Conservation (phyloP, 768 basidiomycete genomes). For the Collybia sordida region DNA sequence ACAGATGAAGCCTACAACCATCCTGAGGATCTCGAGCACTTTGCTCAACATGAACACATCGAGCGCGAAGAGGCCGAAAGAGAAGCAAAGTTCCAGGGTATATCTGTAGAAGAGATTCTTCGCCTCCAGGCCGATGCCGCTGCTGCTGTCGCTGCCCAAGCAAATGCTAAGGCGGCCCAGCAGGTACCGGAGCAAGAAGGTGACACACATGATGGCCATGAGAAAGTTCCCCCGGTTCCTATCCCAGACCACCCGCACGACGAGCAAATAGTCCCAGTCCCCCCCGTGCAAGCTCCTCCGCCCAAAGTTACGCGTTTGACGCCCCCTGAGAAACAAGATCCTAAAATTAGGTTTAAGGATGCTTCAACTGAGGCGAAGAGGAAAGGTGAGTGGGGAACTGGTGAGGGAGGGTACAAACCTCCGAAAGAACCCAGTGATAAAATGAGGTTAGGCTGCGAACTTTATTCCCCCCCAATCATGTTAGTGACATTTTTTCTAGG, state of each 20-base stretch:
- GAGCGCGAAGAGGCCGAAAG: slow-evolving; percentile 82
- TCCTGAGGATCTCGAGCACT: slow-evolving; percentile 92
- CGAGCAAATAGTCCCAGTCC: slow-evolving; percentile 25
- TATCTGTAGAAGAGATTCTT: slow-evolving; percentile 71
- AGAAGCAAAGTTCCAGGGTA: slow-evolving; percentile 83
- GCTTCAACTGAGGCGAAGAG: slow-evolving; percentile 51
- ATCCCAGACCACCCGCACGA: slow-evolving; percentile 32
- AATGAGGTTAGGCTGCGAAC: slow-evolving; percentile 50
- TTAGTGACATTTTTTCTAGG: slow-evolving; percentile 29
- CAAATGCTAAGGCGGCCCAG: slow-evolving; percentile 14
- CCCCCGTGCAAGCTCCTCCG: slow-evolving; percentile 23
- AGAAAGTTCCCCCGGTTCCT: slow-evolving; percentile 13
- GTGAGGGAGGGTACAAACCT: slow-evolving; percentile 66
- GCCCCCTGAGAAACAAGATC: slow-evolving; percentile 73
- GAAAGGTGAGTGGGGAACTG: slow-evolving; percentile 71
- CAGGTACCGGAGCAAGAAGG: slow-evolving; percentile 8
- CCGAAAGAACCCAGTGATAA: slow-evolving; percentile 77
- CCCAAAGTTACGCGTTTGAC: slow-evolving; percentile 56
- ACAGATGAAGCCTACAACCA: slow-evolving; percentile 94
- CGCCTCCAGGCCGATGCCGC: slow-evolving; percentile 43
- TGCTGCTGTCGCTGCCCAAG: background rate
- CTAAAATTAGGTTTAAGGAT: slow-evolving; percentile 56
- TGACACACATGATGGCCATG: slow-evolving; percentile 4
- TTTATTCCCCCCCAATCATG: slow-evolving; percentile 4
- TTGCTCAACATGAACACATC: slow-evolving; percentile 83